Conservation (phyloP, 441 rosid genomes). For the Flueggea neowawraea region DNA sequence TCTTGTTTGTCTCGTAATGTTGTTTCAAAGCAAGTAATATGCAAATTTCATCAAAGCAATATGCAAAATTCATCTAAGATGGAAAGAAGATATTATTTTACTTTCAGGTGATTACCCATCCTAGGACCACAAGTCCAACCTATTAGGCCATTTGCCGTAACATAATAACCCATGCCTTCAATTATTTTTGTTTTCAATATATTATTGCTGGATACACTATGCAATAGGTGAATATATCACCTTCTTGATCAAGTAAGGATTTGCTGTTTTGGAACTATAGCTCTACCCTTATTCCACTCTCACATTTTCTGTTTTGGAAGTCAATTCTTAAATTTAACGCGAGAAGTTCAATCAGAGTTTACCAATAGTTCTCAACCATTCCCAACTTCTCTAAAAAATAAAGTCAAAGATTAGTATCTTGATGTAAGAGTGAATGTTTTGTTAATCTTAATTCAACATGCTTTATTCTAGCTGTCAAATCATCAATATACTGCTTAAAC, state of each 20-base stretch:
- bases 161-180: background rate
- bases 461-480: background rate
- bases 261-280: too few relatives aligned
- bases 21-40: background rate
- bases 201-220: too few relatives aligned
- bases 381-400: background rate
- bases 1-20: background rate
- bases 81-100: background rate
- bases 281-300: too few relatives aligned
- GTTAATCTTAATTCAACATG: too few relatives aligned
- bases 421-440: background rate
- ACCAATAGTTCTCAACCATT: too few relatives aligned
- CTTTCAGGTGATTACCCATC: slow-evolving; percentile 6
- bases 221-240: too few relatives aligned
- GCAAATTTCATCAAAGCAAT: background rate
- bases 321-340: too few relatives aligned
- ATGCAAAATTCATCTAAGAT: background rate
- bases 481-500: background rate
- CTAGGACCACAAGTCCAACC: background rate
- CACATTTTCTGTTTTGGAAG: too few relatives aligned
- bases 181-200: too few relatives aligned
- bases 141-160: background rate
- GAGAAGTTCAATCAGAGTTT: too few relatives aligned
- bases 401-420: background rate
- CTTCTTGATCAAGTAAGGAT: too few relatives aligned